Evolutionary conservation across 768 basidiomycete genomes (phyloP), one percentile per base, ranked within the genome.

Genomic region (Cystobasidium ongulense): DNA sequence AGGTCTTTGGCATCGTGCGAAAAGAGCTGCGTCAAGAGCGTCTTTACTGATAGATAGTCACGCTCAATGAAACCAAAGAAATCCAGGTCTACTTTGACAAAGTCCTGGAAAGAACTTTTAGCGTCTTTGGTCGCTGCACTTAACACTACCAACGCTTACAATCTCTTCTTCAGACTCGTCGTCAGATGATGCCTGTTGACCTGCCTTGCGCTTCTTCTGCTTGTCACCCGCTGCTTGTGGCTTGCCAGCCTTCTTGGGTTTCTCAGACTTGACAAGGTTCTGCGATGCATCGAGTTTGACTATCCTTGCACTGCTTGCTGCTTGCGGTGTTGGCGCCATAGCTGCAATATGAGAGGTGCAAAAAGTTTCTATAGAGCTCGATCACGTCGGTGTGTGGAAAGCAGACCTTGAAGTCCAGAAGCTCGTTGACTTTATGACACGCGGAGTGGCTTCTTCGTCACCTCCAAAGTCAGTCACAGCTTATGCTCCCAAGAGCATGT

Each of bases 61-160:
- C 90, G 85, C 1, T 90, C 87, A 76, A 90, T 88, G 5, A 91
- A 87, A 80, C 91, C 88, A 84, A 91, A 94, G 80, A 96, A 98
- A 76, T 96, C 92, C 79, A 98, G 97, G 79, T 89, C 88, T 76
- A 94, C 89, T 81, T 94, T 86, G 82, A 94, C 74, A 23, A 75
- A 59, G 23, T 75, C 74, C 66, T 68, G 53, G 1, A 11, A 5
- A 21, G 7, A 38, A 2, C 15, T 25, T 59, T 59, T 8, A 18
- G 43, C 27, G 43, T 52, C 46, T 21, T 11, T 10, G 52, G 7
- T 3, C 25, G 25, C 13, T 7, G 29, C 46, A 23, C 4, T 25
- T 52, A 29, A 27, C 15, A 13, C 3, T 33, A 8, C 13, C 10
- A 43, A 36, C 1, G 52, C 68, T 18, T 27, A 71, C 68, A n/a